Conservation (phyloP, 495 filamentous ascomycete genomes). For the Lophiostoma macrostomum region DNA sequence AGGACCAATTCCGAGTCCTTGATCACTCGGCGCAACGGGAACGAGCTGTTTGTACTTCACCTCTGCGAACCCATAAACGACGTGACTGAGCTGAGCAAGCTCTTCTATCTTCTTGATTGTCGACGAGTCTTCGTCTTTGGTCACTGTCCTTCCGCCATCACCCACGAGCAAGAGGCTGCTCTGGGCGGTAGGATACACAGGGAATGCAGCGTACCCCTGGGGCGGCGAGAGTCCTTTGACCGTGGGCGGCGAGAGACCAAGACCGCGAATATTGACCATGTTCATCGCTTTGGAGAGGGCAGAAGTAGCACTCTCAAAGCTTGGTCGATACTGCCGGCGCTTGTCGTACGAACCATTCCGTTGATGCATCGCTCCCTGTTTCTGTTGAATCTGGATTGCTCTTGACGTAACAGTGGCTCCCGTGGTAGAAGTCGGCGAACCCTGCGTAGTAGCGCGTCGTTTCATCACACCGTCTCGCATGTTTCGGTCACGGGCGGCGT, state of each 20-base stretch:
- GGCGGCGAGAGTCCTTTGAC: conserved; percentile 69
- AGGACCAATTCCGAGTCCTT: conserved; percentile 62
- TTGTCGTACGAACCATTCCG: conserved; percentile 75
- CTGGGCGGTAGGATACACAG: conserved; percentile 73
- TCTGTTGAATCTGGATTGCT: conserved; percentile 64
- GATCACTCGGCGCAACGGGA: conserved; percentile 72
- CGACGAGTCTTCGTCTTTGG: conserved; percentile 75
- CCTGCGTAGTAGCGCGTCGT: conserved; percentile 70
- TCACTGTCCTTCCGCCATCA: conserved; percentile 59
- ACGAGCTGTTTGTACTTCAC: conserved; percentile 97
- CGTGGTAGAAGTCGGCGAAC: conserved; percentile 54
- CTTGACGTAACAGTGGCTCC: conserved; percentile 57
- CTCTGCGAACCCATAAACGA: conserved; percentile 94
- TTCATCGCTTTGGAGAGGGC: conserved; percentile 93
- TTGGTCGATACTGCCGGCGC: conserved; percentile 66
- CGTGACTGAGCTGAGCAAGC: conserved; percentile 84
- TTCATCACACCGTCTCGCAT: conserved; percentile 46
- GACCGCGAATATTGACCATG: conserved; percentile 79
- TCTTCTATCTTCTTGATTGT: conserved; percentile 83
- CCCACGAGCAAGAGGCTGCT: conserved; percentile 59
- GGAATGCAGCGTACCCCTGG: conserved; percentile 74
- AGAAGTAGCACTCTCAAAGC: conserved; percentile 76
- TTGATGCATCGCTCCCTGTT: conserved; percentile 62
- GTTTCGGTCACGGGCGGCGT: conserved; percentile 16
- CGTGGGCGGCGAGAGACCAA: conserved; percentile 46